Base-by-base conservation (phyloP, 2,329 filamentous ascomycete species). In the Coniosporium tulheliwenetii region DNA sequence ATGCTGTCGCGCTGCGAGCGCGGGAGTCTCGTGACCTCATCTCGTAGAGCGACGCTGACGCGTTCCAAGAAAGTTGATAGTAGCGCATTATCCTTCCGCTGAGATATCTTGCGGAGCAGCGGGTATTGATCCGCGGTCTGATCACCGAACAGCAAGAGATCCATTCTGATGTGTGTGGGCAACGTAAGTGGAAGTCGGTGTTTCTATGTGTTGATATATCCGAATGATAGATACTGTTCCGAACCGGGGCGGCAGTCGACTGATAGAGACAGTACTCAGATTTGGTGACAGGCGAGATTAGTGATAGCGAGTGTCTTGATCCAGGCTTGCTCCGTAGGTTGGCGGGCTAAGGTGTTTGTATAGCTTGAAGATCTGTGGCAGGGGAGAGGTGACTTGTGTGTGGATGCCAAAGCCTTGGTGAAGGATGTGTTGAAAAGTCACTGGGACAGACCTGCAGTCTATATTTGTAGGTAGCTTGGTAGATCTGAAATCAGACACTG, bases 121-220 rank as follows among this genome's bases (percentile, higher is more conserved):
- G 63, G 64, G 54, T 79, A 73, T 50, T 77, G 77, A 56, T 80
- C 75, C 50, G 76, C 68, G 44, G 78, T 81, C 61, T 83, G 79
- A 54, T 83, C 79, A 62, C 78, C 78, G 55, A 82, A 81, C 46
- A 82, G 71, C 57, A 80, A 70, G 43, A 65, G 53, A 52, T 69
- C 68, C 54, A 63, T 63, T 47, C 41, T 60, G 50, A 45, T 35
- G 33, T 35, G 14, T 35, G 33, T 8, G 4, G 10, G 33, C 5
- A 35, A 15, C 14, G 33, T n/a, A 35, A 35, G 4, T 35, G 33
- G 33, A 35, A 15, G 33, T n/a, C 12, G 33, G 12, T 35, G 33
- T 35, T 15, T 15, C 33, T 35, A 5, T 35, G 14, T 35, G 14
- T 35, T 35, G 12, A 10, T 35, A 35, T 35, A 26, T 15, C 33